phyloP scores from a whole-genome alignment of 345 rosid species.

The Mercurialis annua region DNA sequence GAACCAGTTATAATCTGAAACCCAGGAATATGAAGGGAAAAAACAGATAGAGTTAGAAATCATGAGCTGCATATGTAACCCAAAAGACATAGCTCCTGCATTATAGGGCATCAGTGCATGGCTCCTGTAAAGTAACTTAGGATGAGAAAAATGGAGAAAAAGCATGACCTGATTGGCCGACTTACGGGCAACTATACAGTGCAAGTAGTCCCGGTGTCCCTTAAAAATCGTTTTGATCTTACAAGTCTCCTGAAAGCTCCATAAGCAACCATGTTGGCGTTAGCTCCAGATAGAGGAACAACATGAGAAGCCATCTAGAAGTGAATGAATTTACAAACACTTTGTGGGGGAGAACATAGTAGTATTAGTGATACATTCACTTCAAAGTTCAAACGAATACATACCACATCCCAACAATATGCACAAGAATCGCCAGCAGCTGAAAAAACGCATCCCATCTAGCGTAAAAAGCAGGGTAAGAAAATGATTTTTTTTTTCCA shows the following conservation, averaged over 20 bases:
- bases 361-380: slow-evolving; percentile 19
- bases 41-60: slow-evolving; percentile 3
- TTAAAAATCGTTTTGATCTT: slow-evolving; percentile 70
- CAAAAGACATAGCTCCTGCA: neutral
- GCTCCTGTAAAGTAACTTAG: neutral
- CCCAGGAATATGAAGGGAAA: slow-evolving; percentile 19
- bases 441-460: slow-evolving; percentile 76
- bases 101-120: slow-evolving; percentile 6
- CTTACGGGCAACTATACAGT: slow-evolving; percentile 63
- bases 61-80: slow-evolving; percentile 7
- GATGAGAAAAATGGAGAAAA: slow-evolving; percentile 1
- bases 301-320: neutral
- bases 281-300: slow-evolving; percentile 10
- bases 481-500: slow-evolving; percentile 2
- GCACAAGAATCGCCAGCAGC: slow-evolving; percentile 95
- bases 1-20: slow-evolving; percentile 88
- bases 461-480: slow-evolving; percentile 22
- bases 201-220: slow-evolving; percentile 90
- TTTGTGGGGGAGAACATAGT: slow-evolving; percentile 1
- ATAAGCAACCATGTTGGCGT: slow-evolving; percentile 9
- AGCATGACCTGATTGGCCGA: slow-evolving; percentile 68
- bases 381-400: slow-evolving; percentile 38
- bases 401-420: slow-evolving; percentile 98
- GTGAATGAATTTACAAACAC: slow-evolving; percentile 4
- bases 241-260: slow-evolving; percentile 68